Percentiles rank a stretch among this genome's conserved stretches.
phyloP scores from a whole-genome alignment of 805 yeast species.

The Blastobotrys peoriensis region DNA sequence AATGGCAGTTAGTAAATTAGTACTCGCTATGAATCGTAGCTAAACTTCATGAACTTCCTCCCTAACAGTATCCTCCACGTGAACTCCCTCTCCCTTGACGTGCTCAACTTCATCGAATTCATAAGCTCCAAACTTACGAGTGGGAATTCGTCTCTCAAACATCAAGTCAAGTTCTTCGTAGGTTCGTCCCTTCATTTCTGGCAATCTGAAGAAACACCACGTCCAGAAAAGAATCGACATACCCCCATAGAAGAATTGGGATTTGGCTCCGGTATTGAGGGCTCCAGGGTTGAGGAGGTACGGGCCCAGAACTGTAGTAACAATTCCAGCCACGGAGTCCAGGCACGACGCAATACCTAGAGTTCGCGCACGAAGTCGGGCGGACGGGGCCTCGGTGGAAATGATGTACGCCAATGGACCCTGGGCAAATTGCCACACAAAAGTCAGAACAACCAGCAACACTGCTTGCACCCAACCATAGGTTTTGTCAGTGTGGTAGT shows the following conservation, averaged over 20 bases:
- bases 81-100: slow-evolving; percentile 4
- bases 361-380: slow-evolving; percentile 38
- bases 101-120: slow-evolving; percentile 1
- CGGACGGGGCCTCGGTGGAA: slow-evolving; percentile 38
- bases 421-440: slow-evolving; percentile 38
- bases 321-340: slow-evolving; percentile 19
- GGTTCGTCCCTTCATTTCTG: slow-evolving; percentile 55
- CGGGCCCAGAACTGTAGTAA: slow-evolving; percentile 29
- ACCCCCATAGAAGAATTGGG: slow-evolving; percentile 43
- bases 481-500: slow-evolving; percentile 18
- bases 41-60: neutral
- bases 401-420: slow-evolving; percentile 41
- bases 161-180: slow-evolving; percentile 54
- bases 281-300: slow-evolving; percentile 43
- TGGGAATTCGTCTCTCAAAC: slow-evolving; percentile 33
- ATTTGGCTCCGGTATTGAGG: slow-evolving; percentile 43
- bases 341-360: slow-evolving; percentile 36
- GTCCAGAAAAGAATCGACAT: slow-evolving; percentile 27
- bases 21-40: too few species aligned
- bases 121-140: slow-evolving; percentile 20
- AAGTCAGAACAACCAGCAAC: slow-evolving; percentile 40
- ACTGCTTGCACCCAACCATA: slow-evolving; percentile 34
- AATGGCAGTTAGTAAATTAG: too few species aligned
- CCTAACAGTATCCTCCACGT: neutral
- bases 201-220: slow-evolving; percentile 48